Evolutionary conservation across 2,329 filamentous ascomycete genomes (phyloP), one percentile per base, ranked within the genome.

Genomic region (Trichophyton verrucosum): DNA sequence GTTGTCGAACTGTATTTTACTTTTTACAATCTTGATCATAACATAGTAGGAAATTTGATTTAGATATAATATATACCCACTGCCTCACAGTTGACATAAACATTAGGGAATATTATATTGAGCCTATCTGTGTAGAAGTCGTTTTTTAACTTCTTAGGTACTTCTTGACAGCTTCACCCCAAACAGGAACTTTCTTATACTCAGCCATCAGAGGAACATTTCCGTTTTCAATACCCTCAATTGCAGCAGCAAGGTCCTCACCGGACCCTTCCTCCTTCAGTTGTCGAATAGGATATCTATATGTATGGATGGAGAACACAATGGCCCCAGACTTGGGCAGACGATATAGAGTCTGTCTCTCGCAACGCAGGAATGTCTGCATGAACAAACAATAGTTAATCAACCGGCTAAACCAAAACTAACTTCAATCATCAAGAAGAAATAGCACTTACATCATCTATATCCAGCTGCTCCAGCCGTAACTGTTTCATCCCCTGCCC

Each of bases 281-380:
- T 58, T 82, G 75, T 44, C 66, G 65, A 6, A 86, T 68, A 1
- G 77, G 76, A 69, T 86, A 85, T 61, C 78, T 72, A 69, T 85
- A 86, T 15, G 84, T 86, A 70, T 85, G 84, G 69, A 86, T 82
- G 0, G 75, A 77, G 71, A 86, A 86, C 0, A 85, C 76, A 20
- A 86, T 57, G 6, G 81, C 82, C 59, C 75, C 74, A 0, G 76
- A 80, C 56, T 71, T 64, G 3, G 82, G 82, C 27, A 86, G 68
- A 0, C 84, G 76, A 72, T 85, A 82, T 38, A 87, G 69, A 0
- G 81, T 83, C 73, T 86, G 84, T 36, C 82, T 73, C 70, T 87
- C 84, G 64, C 77, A 81, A 3, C 84, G 74, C 22, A 86, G 60
- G 44, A 75, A 70, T 0, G 77, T 78, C 76, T 76, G 63, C 5